These are phyloP conservation scores for Rhizopus sp. DNA, from an alignment of 371 early-diverging fungal genomes.

Conservation along the genomic window DNA sequence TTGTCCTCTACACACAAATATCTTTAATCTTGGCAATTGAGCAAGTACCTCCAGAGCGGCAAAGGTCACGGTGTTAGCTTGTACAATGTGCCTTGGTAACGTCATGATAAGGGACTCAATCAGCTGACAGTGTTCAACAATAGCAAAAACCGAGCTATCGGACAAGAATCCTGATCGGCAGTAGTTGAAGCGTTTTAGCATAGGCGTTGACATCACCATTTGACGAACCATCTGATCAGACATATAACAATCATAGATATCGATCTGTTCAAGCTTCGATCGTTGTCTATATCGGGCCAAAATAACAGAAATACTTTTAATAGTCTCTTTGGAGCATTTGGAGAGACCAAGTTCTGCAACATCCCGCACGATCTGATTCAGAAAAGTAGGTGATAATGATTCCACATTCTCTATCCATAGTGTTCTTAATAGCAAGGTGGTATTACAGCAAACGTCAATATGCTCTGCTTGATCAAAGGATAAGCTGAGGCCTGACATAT, in stretches of 20 bases:
- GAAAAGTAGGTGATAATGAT: background rate
- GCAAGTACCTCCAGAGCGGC: conserved; percentile 9
- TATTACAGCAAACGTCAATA: too few species aligned
- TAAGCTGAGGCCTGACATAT: conserved; percentile 1
- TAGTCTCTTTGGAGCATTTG: conserved; percentile 2
- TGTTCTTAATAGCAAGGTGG: background rate
- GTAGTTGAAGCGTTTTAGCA: conserved; percentile 1
- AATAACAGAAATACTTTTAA: background rate
- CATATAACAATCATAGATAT: conserved; percentile 5
- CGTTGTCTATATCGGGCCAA: background rate
- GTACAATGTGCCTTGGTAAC: conserved; percentile 17
- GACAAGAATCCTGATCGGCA: conserved; percentile 18
- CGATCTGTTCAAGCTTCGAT: background rate
- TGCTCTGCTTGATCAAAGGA: background rate
- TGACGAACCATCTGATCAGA: conserved; percentile 1
- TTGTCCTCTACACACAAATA: conserved; percentile 21
- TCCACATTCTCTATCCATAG: background rate
- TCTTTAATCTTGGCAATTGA: conserved; percentile 10
- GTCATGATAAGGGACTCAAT: conserved; percentile 17
- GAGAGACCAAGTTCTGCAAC: background rate
- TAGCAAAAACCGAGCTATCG: conserved; percentile 13
- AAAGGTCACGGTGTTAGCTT: conserved; percentile 23
- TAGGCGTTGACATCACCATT: background rate
- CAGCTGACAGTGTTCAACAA: conserved; percentile 14
- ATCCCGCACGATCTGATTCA: background rate